phyloP scores from a whole-genome alignment of 345 rosid genomes.

The Pugionium cornutum region DNA sequence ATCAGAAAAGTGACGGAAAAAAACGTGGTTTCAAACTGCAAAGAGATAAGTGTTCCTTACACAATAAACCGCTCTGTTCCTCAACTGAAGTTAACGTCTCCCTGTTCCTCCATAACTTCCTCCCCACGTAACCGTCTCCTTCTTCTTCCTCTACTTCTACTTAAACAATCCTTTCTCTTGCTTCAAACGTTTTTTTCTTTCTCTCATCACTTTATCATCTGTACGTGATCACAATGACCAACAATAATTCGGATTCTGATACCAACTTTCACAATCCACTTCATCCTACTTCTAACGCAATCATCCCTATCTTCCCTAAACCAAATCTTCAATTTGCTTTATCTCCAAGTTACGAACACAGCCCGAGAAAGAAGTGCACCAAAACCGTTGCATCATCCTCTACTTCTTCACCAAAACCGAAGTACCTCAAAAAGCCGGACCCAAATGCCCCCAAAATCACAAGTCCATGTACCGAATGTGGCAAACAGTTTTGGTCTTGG shows the following conservation, averaged over 20 bases:
- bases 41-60: conserved; percentile 15
- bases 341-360: conserved; percentile 35
- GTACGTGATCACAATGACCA: conserved; percentile 17
- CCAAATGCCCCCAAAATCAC: conserved; percentile 74
- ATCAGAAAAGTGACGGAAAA: not conserved
- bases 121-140: conserved; percentile 33
- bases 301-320: conserved; percentile 23
- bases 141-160: conserved; percentile 39
- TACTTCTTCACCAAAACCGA: conserved; percentile 41
- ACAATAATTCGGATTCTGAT: conserved; percentile 35
- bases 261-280: conserved; percentile 20
- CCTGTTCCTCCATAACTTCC: conserved; percentile 37
- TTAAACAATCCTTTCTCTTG: conserved; percentile 38
- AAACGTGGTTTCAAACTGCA: conserved; percentile 17
- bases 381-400: conserved; percentile 33
- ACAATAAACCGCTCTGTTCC: conserved; percentile 34
- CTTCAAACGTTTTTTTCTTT: conserved; percentile 20
- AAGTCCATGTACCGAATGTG: conserved; percentile 82
- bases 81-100: conserved; percentile 33
- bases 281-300: conserved; percentile 26
- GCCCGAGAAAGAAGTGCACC: conserved; percentile 53
- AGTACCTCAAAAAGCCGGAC: conserved; percentile 61
- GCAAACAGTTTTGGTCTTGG: conserved; percentile 84
- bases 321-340: conserved; percentile 38
- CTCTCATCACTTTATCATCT: not conserved